Base-by-base conservation (phyloP, 106 monocot genomes). In the Xerophyta viscosa region DNA sequence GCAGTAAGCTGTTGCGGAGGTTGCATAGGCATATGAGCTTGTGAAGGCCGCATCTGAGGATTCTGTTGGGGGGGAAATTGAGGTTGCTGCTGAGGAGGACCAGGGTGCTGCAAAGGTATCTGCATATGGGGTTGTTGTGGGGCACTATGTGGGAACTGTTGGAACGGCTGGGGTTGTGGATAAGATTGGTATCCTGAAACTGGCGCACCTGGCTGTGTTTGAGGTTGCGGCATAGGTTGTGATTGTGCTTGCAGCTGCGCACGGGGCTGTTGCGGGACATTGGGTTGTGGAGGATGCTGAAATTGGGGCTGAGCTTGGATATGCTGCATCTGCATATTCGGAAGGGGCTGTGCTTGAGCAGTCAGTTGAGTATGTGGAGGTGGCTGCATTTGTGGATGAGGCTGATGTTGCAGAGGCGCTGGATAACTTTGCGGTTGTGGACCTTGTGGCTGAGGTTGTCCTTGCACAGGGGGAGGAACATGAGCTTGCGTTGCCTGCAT, bases 111-210 rank as follows among this genome's bases (percentile, higher is more conserved):
- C 25, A 77, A 67, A 43, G 73, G 51, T 39, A 68, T 62, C 24
- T 75, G 69, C 57, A 70, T 53, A 2, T 75, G 72, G 19, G 30
- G 74, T 54, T 83, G 83, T 18, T 69, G 72, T 33, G 57, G 59
- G 1, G 44, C 33, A 49, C 63, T 68, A 31, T 71, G 42, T 17
- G 48, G 59, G n/a, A 48, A 30, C 61, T 71, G 84, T 29, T 63
- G 72, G 2, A 58, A 49, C 6, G 41, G 24, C 37, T 78, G 71
- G 47, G 64, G 63, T 44, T 77, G 86, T 31, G 73, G 86, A 68
- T 74, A 74, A 46, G 80, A 85, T n/a, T 80, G 81, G 29, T 91
- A 69, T 3, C 85, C 85, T 46, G 91, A 48, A 8, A 82, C 78
- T 12, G 74, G 48, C 54, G 65, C 73, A 36, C 41, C 62, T 4